Percentiles rank a stretch among this genome's conserved stretches.
Conservation (phyloP, 352 stramenopile species). For the Phytophthora pseudosyringae region DNA sequence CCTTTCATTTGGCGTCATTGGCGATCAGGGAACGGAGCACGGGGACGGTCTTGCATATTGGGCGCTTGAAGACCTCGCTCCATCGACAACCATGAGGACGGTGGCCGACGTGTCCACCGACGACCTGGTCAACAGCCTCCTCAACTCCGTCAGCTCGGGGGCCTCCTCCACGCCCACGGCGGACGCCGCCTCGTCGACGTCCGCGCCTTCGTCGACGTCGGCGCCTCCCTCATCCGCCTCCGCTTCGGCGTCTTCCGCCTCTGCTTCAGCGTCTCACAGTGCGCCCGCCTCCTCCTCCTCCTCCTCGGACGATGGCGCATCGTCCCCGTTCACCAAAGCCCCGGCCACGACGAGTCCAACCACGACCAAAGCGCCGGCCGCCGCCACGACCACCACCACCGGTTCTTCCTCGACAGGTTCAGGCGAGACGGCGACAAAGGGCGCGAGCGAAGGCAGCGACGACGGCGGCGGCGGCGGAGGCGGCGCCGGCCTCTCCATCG, state of each 20-base stretch:
- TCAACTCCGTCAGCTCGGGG: slow-evolving; percentile 40
- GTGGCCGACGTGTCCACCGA: slow-evolving; percentile 43
- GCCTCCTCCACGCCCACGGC: slow-evolving; percentile 16
- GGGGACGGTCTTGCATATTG: not conserved
- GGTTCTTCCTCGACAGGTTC: slow-evolving; percentile 8
- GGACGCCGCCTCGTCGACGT: slow-evolving; percentile 15
- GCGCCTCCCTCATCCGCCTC: slow-evolving; percentile 8
- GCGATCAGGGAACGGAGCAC: slow-evolving; percentile 4
- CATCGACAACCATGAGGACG: slow-evolving; percentile 24
- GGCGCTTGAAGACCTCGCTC: not conserved
- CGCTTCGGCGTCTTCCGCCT: not conserved
- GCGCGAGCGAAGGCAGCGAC: not conserved
- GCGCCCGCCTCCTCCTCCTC: slow-evolving; percentile 19
- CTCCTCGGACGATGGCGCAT: slow-evolving; percentile 5
- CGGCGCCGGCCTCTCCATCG: slow-evolving; percentile 27
- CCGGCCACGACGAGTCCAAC: slow-evolving; percentile 4
- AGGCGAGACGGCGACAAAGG: slow-evolving; percentile 21
- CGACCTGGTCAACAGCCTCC: slow-evolving; percentile 50
- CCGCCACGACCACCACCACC: not conserved
- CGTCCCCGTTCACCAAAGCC: not conserved
- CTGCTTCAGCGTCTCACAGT: slow-evolving; percentile 6
- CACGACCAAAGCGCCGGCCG: not conserved
- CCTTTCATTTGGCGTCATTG: slow-evolving; percentile 32
- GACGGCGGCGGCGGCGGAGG: not conserved
- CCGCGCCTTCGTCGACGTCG: slow-evolving; percentile 2